These are phyloP conservation scores for Jaminaea rosea DNA, from an alignment of 1,284 basidiomycete species.

Conservation along the genomic window DNA sequence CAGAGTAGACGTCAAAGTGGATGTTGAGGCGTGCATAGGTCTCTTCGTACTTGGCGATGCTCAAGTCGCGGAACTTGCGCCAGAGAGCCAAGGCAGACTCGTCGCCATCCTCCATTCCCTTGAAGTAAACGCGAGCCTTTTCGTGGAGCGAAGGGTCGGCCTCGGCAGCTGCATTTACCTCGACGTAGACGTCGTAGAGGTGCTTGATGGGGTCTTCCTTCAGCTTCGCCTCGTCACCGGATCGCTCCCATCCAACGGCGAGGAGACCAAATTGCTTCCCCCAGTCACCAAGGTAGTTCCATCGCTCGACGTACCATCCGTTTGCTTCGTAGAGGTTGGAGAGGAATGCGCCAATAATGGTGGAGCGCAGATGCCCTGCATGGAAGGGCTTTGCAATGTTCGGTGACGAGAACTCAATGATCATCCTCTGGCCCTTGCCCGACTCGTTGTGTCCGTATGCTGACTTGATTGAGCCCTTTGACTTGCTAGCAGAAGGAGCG, in stretches of 20 bases:
- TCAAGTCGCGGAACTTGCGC: conserved; percentile 84
- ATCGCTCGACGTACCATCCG: conserved; percentile 79
- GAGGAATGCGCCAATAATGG: conserved; percentile 93
- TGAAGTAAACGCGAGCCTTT: conserved; percentile 83
- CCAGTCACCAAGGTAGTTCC: conserved; percentile 70
- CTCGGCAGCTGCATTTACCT: conserved; percentile 74
- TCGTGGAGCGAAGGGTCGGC: conserved; percentile 62
- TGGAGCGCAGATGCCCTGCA: conserved; percentile 89
- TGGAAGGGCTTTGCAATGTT: conserved; percentile 99
- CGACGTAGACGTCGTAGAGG: conserved; percentile 86
- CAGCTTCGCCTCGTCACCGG: conserved; percentile 75
- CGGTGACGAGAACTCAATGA: conserved; percentile 81
- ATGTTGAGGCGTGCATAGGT: conserved; percentile 88
- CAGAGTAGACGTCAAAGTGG: conserved; percentile 84
- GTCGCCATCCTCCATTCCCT: conserved; percentile 84
- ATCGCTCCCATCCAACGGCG: conserved; percentile 83
- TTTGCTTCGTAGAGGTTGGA: conserved; percentile 82
- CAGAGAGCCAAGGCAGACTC: conserved; percentile 74
- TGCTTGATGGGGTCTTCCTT: conserved; percentile 87
- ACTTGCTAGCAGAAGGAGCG: conserved; percentile 9
- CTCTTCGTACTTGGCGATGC: conserved; percentile 79
- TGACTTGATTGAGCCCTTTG: not conserved
- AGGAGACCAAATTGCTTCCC: conserved; percentile 59
- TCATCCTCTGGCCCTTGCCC: conserved; percentile 36
- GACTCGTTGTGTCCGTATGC: conserved; percentile 40